Base-by-base conservation (phyloP, 2,329 filamentous ascomycete genomes). In the Cladosporium sp. region DNA sequence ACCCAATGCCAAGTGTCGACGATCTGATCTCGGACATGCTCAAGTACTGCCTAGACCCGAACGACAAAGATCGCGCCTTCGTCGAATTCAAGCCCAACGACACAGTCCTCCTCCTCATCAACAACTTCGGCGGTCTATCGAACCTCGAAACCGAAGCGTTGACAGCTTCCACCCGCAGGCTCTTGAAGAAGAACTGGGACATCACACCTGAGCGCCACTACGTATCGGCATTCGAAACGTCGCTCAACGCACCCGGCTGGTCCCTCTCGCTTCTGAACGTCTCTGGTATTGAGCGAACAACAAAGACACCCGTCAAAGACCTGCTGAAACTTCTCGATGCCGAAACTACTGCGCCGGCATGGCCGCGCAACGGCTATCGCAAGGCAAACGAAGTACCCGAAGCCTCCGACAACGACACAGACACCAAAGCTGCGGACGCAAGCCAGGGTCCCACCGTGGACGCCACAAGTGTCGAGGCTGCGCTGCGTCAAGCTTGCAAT, bases 221-320 rank as follows among this genome's bases (percentile, higher is more conserved):
- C 53, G 69, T 70, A 1, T 72, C 72, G 6, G 64, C 70, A 2
- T 74, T 79, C 39, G 76, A 79, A 52, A 78, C 76, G 0, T 78
- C 74, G 0, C 63, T 80, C 7, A 79, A 80, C 55, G 77, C 72
- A 1, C 77, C 77, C 6, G 78, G 77, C 4, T 80, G 78, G 67
- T 78, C 73, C 7, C 74, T 80, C 27, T 78, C 77, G 1, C 62
- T 80, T 0, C 75, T 75, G 27, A 79, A 79, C 55, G 63, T 80
- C 41, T 71, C 70, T 2, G 65, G 70, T 30, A 72, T 75, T 56
- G 69, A 72, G 5, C 62, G 64, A 22, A 60, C 69, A 9, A 71
- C 72, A 55, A 60, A 62, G 4, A 59, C 69, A n/a, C 58, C 64
- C 0, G 60, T 65, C 13, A 53, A 57, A 12, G 72, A 75, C 25